phyloP scores from a whole-genome alignment of 1,284 basidiomycete species.

The Ustilago bromivora region DNA sequence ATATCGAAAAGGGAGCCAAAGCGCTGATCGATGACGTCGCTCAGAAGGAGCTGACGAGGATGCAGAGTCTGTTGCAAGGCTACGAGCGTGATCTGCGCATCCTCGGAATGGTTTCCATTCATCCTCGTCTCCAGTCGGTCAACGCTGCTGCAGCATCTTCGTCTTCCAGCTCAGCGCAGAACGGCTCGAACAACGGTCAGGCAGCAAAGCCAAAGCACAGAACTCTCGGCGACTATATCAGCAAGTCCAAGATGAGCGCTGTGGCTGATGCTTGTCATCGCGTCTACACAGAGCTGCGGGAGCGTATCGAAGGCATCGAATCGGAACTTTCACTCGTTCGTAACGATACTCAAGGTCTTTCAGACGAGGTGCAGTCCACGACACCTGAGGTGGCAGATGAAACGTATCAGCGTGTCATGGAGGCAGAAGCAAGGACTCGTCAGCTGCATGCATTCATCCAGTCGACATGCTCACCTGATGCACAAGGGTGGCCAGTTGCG shows the following conservation, averaged over 20 bases:
- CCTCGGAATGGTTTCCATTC: conserved; percentile 59
- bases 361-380: conserved; percentile 55
- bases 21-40: conserved; percentile 51
- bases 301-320: conserved; percentile 40
- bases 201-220: conserved; percentile 36
- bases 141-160: conserved; percentile 27
- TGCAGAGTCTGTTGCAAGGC: conserved; percentile 60
- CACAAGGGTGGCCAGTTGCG: conserved; percentile 63
- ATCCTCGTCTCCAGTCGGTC: conserved; percentile 53
- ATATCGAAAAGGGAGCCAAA: conserved; percentile 52
- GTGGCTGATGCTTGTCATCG: conserved; percentile 57
- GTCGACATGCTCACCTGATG: conserved; percentile 54
- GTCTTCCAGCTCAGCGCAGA: conserved; percentile 24
- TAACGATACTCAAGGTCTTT: conserved; percentile 51
- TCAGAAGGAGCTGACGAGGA: conserved; percentile 55
- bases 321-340: conserved; percentile 45
- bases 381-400: conserved; percentile 53
- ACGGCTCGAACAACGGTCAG: conserved; percentile 20
- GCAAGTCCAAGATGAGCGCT: conserved; percentile 54
- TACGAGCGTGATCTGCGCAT: conserved; percentile 61
- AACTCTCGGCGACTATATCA: conserved; percentile 64
- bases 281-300: conserved; percentile 51
- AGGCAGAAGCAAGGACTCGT: conserved; percentile 37
- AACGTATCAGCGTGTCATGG: conserved; percentile 51
- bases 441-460: conserved; percentile 46